Base-by-base conservation (phyloP, 2,329 filamentous ascomycete genomes). In the Talaromyces funiculosus region DNA sequence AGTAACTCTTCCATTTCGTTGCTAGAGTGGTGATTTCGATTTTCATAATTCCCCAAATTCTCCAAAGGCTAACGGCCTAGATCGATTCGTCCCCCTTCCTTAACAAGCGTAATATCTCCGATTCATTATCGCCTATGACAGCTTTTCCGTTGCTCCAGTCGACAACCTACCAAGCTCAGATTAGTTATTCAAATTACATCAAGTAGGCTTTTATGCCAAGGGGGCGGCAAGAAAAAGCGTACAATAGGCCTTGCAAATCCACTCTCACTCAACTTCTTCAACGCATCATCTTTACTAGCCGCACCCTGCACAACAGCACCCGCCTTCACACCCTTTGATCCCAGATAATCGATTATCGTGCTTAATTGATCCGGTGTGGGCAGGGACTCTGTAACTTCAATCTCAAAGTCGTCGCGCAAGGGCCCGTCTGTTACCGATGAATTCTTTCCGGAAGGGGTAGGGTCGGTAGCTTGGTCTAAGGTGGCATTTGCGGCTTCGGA, bases 81-180 rank as follows among this genome's bases (percentile, higher is more conserved):
- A 53, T 58, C 31, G 60, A 58, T 42, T 57, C 37, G 38, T 58
- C 53, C 29, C 45, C 55, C 29, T 61, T 57, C 40, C 58, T 47
- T 18, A 97, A 76, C 75, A 96, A 81, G 76, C 89, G 91, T 71
- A 96, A 76, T 63, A 97, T 97, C 78, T 93, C 89, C 16, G 91
- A 96, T 78, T 96, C 88, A 65, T 89, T 87, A 55, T 90, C 90
- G 20, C 90, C 90, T 26, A 85, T 79, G 9, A 86, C 84, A 51
- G 87, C 93, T 73, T 86, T 89, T 65, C 92, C 94, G 73, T 93
- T 92, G 72, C 89, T 90, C 94, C 94, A 97, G 73, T 97, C 93
- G 57, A 97, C 93, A 61, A 88, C 75, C 77, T 75, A 64, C 37
- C 64, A 14, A 18, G n/a, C 2, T 14, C 43, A 51, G 8, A 45